Evolutionary conservation across 2,329 filamentous ascomycete genomes (phyloP).

Genomic region (Bipolaris victoriae): DNA sequence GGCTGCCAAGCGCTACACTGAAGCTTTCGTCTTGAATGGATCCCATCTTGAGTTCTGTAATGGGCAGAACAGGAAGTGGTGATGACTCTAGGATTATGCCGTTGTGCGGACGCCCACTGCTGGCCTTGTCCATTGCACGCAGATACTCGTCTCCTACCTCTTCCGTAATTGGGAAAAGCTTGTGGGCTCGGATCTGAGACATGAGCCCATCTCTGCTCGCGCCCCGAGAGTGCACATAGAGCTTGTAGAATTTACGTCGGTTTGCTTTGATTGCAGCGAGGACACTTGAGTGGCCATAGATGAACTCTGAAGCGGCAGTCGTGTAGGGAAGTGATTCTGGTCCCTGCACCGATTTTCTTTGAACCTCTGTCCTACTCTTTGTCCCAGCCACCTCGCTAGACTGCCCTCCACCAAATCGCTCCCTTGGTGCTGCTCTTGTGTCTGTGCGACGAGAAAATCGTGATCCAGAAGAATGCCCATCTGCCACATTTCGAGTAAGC

Average conservation of each 20-base stretch:
- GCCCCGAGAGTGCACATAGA: conserved; percentile 67
- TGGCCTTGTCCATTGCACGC: conserved; percentile 81
- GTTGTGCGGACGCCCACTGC: conserved; percentile 83
- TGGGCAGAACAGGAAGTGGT: conserved; percentile 74
- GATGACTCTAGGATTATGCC: conserved; percentile 87
- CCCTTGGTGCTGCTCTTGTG: conserved; percentile 6
- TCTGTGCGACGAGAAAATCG: conserved; percentile 10
- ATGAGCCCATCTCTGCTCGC: conserved; percentile 28
- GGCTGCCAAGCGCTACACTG: conserved; percentile 59
- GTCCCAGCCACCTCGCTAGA: neutral
- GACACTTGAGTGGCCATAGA: conserved; percentile 85
- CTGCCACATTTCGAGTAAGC: neutral
- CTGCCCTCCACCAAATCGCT: neutral
- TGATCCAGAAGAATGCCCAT: neutral
- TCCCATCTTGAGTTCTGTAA: conserved; percentile 63
- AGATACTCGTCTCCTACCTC: conserved; percentile 67
- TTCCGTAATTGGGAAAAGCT: conserved; percentile 42
- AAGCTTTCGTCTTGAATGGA: conserved; percentile 48
- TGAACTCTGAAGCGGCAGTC: conserved; percentile 86
- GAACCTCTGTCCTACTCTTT: neutral
- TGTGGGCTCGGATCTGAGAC: conserved; percentile 22
- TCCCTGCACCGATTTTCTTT: neutral
- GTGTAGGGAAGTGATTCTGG: conserved; percentile 68
- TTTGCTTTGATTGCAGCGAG: conserved; percentile 74
- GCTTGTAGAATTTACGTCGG: conserved; percentile 77